These are phyloP conservation scores for Skeletonema potamos DNA, from an alignment of 108 stramenopile species.

Conservation along the genomic window DNA sequence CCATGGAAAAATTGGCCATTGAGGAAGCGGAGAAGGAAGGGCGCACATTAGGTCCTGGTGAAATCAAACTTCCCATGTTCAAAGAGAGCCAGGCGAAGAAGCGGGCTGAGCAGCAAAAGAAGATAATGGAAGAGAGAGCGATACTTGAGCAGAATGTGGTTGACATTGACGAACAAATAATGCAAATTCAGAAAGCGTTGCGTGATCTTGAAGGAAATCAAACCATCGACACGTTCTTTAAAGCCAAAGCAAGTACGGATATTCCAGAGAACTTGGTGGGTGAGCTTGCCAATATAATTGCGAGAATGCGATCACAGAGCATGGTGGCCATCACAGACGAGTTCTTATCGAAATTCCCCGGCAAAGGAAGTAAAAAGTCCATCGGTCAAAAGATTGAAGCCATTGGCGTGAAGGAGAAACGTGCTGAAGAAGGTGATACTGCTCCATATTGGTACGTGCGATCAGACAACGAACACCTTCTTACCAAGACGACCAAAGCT, in stretches of 20 bases:
- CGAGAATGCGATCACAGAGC: slow-evolving; percentile 18
- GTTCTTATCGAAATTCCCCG: slow-evolving; percentile 13
- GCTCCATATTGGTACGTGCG: slow-evolving; percentile 31
- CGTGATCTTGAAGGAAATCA: slow-evolving; percentile 50
- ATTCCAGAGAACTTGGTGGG: slow-evolving; percentile 26
- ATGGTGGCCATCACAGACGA: slow-evolving; percentile 27
- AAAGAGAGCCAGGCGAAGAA: slow-evolving; percentile 63
- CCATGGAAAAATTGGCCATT: slow-evolving; percentile 64
- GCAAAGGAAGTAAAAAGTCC: slow-evolving; percentile 24
- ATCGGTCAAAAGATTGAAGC: slow-evolving; percentile 36
- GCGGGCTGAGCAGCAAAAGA: slow-evolving; percentile 44
- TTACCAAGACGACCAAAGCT: slow-evolving; percentile 23
- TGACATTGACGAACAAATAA: slow-evolving; percentile 71
- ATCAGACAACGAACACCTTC: slow-evolving; percentile 14
- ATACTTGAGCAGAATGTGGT: slow-evolving; percentile 71
- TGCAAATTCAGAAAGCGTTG: slow-evolving; percentile 66
- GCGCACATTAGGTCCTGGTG: slow-evolving; percentile 15
- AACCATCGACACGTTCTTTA: slow-evolving; percentile 24
- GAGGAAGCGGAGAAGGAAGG: slow-evolving; percentile 64
- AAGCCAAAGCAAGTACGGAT: slow-evolving; percentile 6
- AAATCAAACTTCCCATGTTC: slow-evolving; percentile 65
- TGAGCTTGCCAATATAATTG: slow-evolving; percentile 40
- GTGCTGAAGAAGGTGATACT: slow-evolving; percentile 41
- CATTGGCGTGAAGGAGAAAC: slow-evolving; percentile 43
- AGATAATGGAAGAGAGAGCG: slow-evolving; percentile 38